Conservation (phyloP, 176 grass and related monocot species). For the Zoysia japonica region DNA sequence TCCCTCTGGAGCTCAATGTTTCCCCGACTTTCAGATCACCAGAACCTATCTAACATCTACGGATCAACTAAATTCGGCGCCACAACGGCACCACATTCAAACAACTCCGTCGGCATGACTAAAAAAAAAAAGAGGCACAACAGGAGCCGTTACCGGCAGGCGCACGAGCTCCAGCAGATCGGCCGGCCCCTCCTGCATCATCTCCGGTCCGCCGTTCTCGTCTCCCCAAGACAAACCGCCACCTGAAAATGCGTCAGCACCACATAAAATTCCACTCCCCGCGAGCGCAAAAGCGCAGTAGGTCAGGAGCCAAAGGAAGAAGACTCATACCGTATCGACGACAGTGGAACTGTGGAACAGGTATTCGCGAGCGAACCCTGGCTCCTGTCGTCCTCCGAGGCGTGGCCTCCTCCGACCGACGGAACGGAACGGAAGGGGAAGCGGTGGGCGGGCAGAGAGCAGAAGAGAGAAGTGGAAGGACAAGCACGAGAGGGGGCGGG, state of each 20-base stretch:
- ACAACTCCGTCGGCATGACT: no score
- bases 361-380: neutral
- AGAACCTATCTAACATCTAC: neutral
- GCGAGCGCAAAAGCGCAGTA: neutral
- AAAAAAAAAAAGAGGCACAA: no score
- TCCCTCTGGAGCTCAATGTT: neutral
- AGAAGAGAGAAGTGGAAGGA: neutral
- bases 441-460: neutral
- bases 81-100: neutral
- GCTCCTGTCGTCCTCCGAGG: neutral
- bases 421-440: neutral
- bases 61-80: neutral
- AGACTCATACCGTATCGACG: neutral
- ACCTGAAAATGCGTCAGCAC: neutral
- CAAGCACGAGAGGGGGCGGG: neutral
- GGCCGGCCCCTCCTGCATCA: constrained; percentile 32
- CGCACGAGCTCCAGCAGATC: constrained; percentile 35
- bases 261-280: neutral
- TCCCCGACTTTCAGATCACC: neutral
- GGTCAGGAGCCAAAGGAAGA: neutral
- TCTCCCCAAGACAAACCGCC: neutral
- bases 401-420: neutral
- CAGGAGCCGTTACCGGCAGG: constrained; percentile 30
- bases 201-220: neutral
- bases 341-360: neutral